phyloP scores from a whole-genome alignment of 2,329 filamentous ascomycete genomes.

The Fusarium subtropicale region DNA sequence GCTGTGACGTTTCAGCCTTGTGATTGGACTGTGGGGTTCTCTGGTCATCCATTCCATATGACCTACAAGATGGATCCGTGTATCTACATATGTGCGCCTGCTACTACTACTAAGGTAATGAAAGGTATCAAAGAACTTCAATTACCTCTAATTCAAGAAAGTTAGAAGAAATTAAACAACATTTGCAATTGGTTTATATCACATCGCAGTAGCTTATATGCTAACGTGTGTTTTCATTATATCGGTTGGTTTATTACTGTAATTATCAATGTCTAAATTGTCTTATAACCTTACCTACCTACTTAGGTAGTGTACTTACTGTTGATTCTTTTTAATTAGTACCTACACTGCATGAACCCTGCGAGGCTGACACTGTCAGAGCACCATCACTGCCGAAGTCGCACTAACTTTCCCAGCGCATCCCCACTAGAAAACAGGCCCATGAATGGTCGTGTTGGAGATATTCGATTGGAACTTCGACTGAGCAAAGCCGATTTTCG shows the following conservation, averaged over 20 bases:
- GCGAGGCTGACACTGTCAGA: constrained; percentile 32
- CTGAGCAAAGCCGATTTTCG: constrained; percentile 8
- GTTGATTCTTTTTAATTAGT: background rate
- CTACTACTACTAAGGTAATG: background rate
- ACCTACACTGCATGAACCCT: constrained; percentile 22
- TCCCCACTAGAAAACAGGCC: constrained; percentile 38
- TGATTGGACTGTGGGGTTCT: constrained; percentile 40
- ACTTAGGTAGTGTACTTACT: too few relatives aligned
- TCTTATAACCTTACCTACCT: too few relatives aligned
- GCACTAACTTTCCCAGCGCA: constrained; percentile 37
- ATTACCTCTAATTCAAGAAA: background rate
- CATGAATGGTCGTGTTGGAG: constrained; percentile 12
- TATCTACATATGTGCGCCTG: too few relatives aligned
- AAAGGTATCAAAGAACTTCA: background rate
- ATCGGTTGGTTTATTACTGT: background rate
- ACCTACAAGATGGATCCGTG: background rate
- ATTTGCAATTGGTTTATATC: background rate
- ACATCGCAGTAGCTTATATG: background rate
- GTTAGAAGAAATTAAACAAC: background rate
- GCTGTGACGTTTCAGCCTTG: constrained; percentile 41
- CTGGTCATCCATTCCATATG: background rate
- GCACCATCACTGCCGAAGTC: constrained; percentile 8
- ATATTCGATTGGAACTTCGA: constrained; percentile 14
- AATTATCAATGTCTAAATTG: background rate
- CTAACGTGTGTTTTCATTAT: background rate